Conservation (phyloP, 1,139 yeast species). For the Suhomyces terraborum region DNA sequence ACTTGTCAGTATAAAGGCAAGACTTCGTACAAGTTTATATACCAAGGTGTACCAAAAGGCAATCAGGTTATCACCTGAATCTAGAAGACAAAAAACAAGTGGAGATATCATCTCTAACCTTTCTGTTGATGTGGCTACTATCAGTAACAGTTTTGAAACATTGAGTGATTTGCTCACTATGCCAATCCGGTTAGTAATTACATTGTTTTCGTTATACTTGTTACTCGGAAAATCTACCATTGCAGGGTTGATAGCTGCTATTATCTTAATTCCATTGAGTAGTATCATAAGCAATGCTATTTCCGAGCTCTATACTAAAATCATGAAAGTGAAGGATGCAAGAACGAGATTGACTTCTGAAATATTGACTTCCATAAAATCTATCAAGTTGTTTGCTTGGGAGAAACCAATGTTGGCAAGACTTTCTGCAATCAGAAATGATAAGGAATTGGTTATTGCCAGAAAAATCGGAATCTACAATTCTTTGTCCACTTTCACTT, state of each 20-base stretch:
- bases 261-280: conserved; percentile 38
- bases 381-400: conserved; percentile 45
- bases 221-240: conserved; percentile 38
- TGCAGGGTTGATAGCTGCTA: conserved; percentile 38
- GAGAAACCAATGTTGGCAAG: conserved; percentile 41
- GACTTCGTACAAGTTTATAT: conserved; percentile 28
- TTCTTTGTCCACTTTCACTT: conserved; percentile 35
- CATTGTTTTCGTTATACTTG: conserved; percentile 31
- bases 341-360: conserved; percentile 43
- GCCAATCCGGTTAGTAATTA: conserved; percentile 34
- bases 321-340: conserved; percentile 37
- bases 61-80: conserved; percentile 38
- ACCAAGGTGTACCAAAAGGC: conserved; percentile 39
- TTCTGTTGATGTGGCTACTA: conserved; percentile 37
- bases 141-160: conserved; percentile 27
- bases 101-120: conserved; percentile 45
- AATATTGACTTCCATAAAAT: conserved; percentile 41
- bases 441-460: conserved; percentile 33
- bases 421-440: conserved; percentile 38
- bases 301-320: conserved; percentile 25
- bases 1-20: conserved; percentile 22
- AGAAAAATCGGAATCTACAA: conserved; percentile 35
- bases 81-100: conserved; percentile 39
- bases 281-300: conserved; percentile 33
- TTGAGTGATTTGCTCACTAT: conserved; percentile 31